Evolutionary conservation across 768 basidiomycete species (phyloP).

Genomic region (Pholiota microspora): DNA sequence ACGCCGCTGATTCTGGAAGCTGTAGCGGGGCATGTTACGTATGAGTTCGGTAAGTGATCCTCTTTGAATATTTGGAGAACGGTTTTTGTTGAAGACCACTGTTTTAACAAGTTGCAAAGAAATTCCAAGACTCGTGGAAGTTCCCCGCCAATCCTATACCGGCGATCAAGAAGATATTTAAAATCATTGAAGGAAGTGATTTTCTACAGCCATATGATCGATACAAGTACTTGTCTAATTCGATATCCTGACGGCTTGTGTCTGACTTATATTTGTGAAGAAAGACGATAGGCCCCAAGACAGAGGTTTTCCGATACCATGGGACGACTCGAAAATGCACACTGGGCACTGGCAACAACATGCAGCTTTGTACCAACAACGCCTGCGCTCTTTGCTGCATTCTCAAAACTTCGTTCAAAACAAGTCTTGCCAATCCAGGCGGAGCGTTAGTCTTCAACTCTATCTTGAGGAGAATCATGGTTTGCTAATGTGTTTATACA

Average conservation of each 20-base stretch:
- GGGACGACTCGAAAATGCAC: conserved; percentile 26
- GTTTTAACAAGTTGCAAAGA: conserved; percentile 27
- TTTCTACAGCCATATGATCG: conserved; percentile 23
- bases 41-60: conserved; percentile 15
- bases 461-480: neutral
- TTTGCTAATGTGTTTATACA: neutral
- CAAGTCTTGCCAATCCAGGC: conserved; percentile 24
- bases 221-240: conserved; percentile 20
- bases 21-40: conserved; percentile 16
- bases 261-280: conserved; percentile 7
- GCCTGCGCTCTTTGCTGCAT: conserved; percentile 26
- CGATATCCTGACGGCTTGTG: neutral
- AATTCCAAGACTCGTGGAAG: conserved; percentile 27
- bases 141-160: conserved; percentile 13
- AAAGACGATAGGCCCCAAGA: conserved; percentile 22
- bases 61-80: neutral
- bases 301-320: conserved; percentile 30
- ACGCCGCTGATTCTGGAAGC: conserved; percentile 23
- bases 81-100: neutral
- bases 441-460: conserved; percentile 22
- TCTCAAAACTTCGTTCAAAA: conserved; percentile 31
- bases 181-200: conserved; percentile 25
- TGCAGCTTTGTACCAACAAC: conserved; percentile 20
- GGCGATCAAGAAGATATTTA: conserved; percentile 26
- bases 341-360: conserved; percentile 22